These are phyloP conservation scores for Euphorbia neoarborescens DNA, from an alignment of 441 rosid genomes.

Conservation along the genomic window DNA sequence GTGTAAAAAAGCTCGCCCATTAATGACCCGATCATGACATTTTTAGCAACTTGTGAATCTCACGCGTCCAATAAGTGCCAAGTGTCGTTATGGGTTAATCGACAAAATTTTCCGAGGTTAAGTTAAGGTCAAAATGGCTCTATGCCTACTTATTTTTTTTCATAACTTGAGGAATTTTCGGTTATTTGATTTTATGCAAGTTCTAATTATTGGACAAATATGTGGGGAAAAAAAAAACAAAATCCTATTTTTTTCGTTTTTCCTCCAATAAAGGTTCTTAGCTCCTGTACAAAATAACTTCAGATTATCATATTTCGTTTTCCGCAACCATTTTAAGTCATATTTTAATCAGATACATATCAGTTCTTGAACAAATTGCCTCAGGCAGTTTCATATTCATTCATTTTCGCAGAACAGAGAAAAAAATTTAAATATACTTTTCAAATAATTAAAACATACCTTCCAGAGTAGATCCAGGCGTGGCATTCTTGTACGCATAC, in stretches of 20 bases:
- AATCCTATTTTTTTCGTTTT: background rate
- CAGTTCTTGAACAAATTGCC: background rate
- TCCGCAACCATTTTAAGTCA: background rate
- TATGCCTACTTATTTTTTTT: no score
- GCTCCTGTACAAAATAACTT: background rate
- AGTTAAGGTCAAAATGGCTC: no score
- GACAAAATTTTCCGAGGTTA: no score
- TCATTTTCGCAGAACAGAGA: background rate
- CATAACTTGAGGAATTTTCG: background rate
- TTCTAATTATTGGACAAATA: background rate
- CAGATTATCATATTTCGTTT: background rate
- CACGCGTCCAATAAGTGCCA: no score
- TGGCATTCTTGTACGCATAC: constrained; percentile 69
- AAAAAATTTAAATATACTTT: background rate
- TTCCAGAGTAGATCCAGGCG: constrained; percentile 69
- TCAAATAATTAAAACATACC: constrained; percentile 36
- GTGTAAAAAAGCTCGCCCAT: no score
- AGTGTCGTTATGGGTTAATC: no score
- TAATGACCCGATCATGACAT: no score
- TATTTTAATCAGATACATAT: background rate
- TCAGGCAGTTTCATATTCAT: background rate
- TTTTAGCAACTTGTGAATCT: no score
- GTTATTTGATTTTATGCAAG: background rate
- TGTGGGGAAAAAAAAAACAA: background rate
- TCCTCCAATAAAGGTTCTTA: no score